Percentiles rank a stretch among this genome's conserved stretches.
These are phyloP conservation scores for Magnolia kwangsiensis DNA, from an alignment of 164 flowering plant genomes.

Conservation along the genomic window DNA sequence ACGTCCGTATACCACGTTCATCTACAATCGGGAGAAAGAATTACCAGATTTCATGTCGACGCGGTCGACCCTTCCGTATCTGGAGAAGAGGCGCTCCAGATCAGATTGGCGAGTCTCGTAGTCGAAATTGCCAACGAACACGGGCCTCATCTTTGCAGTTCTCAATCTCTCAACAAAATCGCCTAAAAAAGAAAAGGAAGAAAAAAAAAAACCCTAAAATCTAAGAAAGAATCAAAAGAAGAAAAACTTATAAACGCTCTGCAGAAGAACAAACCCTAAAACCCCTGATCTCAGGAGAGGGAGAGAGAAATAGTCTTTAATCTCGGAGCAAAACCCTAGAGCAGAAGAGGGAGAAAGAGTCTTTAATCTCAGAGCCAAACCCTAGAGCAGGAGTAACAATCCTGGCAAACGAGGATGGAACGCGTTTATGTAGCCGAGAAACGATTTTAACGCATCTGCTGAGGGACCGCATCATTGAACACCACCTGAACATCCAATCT, in stretches of 20 bases:
- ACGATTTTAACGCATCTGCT: not conserved
- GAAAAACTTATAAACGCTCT: not conserved
- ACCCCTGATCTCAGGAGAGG: not conserved
- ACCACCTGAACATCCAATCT: not conserved
- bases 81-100: slow-evolving; percentile 63
- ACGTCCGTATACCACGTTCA: no score
- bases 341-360: not conserved
- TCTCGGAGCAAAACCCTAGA: no score
- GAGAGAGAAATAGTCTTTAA: no score
- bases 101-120: slow-evolving; percentile 80
- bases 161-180: not conserved
- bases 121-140: slow-evolving; percentile 79
- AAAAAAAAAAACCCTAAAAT: slow-evolving; percentile 2
- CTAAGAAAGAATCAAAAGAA: not conserved
- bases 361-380: not conserved
- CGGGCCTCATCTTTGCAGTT: slow-evolving; percentile 52
- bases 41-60: slow-evolving; percentile 87
- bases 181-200: not conserved
- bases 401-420: no score
- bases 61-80: slow-evolving; percentile 69
- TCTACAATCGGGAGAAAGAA: not conserved
- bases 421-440: no score
- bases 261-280: not conserved
- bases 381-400: not conserved
- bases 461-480: not conserved